A percentile compares a stretch with the other conserved stretches of the same genome.
These are phyloP conservation scores for Salix arbutifolia DNA, from an alignment of 345 rosid genomes.

Conservation along the genomic window DNA sequence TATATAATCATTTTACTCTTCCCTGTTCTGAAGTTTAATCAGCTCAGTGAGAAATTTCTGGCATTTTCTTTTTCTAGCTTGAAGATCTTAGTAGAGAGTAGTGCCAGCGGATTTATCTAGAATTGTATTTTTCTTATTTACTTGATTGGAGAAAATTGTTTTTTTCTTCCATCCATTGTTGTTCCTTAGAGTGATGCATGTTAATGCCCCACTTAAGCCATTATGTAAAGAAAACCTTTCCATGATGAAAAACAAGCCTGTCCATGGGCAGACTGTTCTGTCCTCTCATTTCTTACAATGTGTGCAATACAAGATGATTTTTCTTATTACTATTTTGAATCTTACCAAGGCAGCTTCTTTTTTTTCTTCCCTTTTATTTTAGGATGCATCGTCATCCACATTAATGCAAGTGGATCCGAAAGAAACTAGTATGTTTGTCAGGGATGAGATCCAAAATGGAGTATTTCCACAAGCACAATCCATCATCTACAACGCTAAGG, in stretches of 20 bases:
- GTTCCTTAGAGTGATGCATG: background rate
- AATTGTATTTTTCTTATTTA: background rate
- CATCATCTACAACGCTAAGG: conserved; percentile 19
- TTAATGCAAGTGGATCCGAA: conserved; percentile 18
- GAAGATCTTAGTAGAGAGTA: background rate
- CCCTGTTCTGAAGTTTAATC: background rate
- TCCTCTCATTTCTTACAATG: background rate
- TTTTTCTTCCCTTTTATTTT: background rate
- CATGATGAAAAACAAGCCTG: background rate
- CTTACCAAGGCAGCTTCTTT: background rate
- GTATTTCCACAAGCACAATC: conserved; percentile 9
- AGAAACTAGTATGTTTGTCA: conserved; percentile 10
- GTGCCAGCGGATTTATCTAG: background rate
- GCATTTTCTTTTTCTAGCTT: background rate
- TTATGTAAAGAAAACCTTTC: background rate
- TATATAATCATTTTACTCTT: background rate
- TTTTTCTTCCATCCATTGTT: background rate
- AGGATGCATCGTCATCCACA: conserved; percentile 7
- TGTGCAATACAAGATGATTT: background rate
- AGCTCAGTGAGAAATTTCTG: background rate
- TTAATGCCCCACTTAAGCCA: background rate
- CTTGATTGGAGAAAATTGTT: background rate
- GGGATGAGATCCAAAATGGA: conserved; percentile 18
- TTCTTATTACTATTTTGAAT: background rate
- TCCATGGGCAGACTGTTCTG: background rate